Evolutionary conservation across 768 basidiomycete genomes (phyloP).

Genomic region (Tulasnella sp.): DNA sequence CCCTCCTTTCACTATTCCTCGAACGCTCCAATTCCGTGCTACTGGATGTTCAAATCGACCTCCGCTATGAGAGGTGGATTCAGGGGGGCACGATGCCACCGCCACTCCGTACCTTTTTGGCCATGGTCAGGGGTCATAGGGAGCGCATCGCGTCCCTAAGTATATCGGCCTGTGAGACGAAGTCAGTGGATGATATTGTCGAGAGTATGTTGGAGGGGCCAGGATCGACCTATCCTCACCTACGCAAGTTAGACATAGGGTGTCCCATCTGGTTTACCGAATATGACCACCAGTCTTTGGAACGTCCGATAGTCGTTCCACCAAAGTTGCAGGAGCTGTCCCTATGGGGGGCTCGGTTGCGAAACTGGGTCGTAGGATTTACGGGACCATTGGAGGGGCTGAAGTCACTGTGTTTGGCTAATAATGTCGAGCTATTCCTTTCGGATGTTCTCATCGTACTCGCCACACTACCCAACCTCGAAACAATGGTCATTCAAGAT

Average conservation of each 20-base stretch:
- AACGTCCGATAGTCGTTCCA: not conserved
- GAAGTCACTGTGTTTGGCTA: not conserved
- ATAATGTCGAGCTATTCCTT: not conserved
- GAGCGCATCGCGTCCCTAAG: not conserved
- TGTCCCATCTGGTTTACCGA: not conserved
- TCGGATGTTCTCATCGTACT: not conserved
- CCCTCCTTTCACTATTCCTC: not conserved
- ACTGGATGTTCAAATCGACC: not conserved
- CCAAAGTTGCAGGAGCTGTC: not conserved
- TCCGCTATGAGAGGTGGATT: not conserved
- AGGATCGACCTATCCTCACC: not conserved
- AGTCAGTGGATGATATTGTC: not conserved
- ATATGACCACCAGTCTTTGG: not conserved
- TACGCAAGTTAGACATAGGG: not conserved
- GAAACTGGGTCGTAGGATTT: not conserved
- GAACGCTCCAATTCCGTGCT: not conserved
- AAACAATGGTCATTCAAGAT: not conserved
- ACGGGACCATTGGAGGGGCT: not conserved
- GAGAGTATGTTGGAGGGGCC: not conserved
- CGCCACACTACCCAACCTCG: not conserved
- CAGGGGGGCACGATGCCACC: no score
- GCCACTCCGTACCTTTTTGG: not conserved
- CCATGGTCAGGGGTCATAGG: not conserved
- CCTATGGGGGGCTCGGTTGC: not conserved
- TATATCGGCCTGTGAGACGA: not conserved